Percentiles rank a stretch among this genome's conserved stretches.
Conservation (phyloP, 768 basidiomycete species). For the Obba rivulosa region DNA sequence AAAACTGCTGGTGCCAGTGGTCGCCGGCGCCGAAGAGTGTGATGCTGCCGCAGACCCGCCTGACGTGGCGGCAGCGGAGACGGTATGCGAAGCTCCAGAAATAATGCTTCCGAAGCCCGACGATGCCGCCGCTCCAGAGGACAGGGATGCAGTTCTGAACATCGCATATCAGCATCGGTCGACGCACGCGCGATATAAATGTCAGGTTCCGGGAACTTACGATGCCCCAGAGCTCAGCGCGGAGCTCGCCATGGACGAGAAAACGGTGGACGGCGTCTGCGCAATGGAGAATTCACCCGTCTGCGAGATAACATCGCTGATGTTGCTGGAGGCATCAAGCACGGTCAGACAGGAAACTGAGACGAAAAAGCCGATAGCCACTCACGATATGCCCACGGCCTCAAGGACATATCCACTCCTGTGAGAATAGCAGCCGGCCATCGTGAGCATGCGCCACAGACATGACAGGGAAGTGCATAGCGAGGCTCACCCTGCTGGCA, state of each 20-base stretch:
- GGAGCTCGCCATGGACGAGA: constrained; percentile 6
- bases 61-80: constrained; percentile 4
- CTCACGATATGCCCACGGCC: constrained; percentile 39
- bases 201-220: neutral
- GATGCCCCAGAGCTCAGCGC: neutral
- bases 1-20: constrained; percentile 22
- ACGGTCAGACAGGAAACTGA: neutral
- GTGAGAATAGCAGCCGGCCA: neutral
- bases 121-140: constrained; percentile 13
- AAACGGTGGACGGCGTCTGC: constrained; percentile 11
- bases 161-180: neutral
- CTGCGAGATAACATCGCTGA: constrained; percentile 37
- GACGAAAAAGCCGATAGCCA: neutral
- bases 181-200: neutral
- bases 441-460: neutral
- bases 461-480: neutral
- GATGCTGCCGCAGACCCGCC: constrained; percentile 5
- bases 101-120: constrained; percentile 14
- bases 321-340: constrained; percentile 23
- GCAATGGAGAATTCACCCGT: constrained; percentile 40
- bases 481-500: constrained; percentile 40
- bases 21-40: constrained; percentile 14
- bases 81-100: constrained; percentile 6
- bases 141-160: neutral
- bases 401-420: constrained; percentile 36